Conservation (phyloP, 192 early-diverging fungal species). For the Rhizophagus sp. region DNA sequence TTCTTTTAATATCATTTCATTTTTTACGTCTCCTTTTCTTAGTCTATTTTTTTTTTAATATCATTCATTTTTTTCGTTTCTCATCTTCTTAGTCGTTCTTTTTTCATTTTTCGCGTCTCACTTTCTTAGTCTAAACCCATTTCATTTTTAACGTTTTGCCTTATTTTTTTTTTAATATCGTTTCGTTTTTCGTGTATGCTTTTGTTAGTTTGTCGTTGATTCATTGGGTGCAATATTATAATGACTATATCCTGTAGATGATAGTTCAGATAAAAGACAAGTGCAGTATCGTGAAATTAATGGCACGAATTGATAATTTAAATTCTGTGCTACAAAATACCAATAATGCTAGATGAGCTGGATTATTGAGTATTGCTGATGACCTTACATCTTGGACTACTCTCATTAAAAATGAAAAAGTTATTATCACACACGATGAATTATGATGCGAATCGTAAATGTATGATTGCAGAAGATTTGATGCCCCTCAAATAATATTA, state of each 20-base stretch:
- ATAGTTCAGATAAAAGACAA: slow-evolving; percentile 79
- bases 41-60: no score
- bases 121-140: no score
- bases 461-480: slow-evolving; percentile 98
- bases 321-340: slow-evolving; percentile 84
- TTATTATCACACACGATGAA: slow-evolving; percentile 94
- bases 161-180: no score
- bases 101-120: no score
- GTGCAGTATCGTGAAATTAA: slow-evolving; percentile 79
- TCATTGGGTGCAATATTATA: slow-evolving; percentile 82
- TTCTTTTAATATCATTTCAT: no score
- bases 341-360: slow-evolving; percentile 75
- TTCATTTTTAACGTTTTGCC: no score
- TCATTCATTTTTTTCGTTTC: no score
- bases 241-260: slow-evolving; percentile 76
- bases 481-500: slow-evolving; percentile 88
- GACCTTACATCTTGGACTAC: slow-evolving; percentile 86
- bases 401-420: slow-evolving; percentile 96
- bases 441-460: slow-evolving; percentile 90
- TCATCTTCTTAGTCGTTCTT: no score
- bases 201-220: slow-evolving; percentile 53
- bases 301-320: slow-evolving; percentile 83
- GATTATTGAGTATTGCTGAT: slow-evolving; percentile 84
- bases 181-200: no score
- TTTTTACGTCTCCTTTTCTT: no score